Conservation (phyloP, 768 basidiomycete genomes). For the Chiua virens region DNA sequence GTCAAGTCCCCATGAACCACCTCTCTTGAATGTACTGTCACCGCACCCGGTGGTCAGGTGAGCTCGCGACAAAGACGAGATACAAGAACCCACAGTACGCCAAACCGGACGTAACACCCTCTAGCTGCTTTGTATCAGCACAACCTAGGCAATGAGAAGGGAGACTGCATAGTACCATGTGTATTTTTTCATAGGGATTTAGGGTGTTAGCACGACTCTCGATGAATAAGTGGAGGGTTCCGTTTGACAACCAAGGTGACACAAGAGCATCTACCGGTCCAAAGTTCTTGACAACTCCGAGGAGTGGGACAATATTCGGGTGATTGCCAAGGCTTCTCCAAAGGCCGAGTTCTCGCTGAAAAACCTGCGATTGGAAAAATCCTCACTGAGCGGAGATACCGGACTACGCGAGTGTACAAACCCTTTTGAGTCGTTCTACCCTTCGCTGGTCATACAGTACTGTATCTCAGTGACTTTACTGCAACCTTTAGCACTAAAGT, state of each 20-base stretch:
- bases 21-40: neutral
- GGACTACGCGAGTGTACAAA: neutral
- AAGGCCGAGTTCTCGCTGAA: neutral
- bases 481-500: neutral
- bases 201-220: neutral
- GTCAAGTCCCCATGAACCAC: conserved; percentile 1
- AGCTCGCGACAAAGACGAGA: neutral
- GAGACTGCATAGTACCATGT: neutral
- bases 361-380: too few relatives aligned
- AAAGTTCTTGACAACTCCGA: neutral
- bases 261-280: neutral
- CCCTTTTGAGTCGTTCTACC: neutral
- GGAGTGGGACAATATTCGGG: conserved; percentile 1
- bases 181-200: neutral
- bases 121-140: neutral
- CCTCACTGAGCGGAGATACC: too few relatives aligned
- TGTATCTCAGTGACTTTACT: neutral
- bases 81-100: neutral
- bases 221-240: conserved; percentile 1
- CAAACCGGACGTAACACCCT: neutral
- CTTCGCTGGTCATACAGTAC: neutral
- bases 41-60: neutral
- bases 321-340: conserved; percentile 1
- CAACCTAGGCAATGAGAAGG: neutral
- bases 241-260: neutral